phyloP scores from a whole-genome alignment of 192 early-diverging fungal genomes.

The Dissophora ornata region DNA sequence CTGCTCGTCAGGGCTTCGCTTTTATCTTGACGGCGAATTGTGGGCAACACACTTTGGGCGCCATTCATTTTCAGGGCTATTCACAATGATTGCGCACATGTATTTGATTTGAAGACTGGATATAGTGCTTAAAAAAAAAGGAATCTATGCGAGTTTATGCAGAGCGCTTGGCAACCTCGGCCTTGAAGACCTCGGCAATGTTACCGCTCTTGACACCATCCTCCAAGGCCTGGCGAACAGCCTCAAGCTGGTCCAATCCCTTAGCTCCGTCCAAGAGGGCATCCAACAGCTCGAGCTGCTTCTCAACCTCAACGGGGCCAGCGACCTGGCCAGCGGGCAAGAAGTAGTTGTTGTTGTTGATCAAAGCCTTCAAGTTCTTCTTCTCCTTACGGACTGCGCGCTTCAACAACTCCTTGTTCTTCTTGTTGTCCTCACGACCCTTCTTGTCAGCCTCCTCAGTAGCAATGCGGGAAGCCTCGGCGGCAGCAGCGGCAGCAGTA shows the following conservation, averaged over 20 bases:
- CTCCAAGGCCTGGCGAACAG: constrained; percentile 69
- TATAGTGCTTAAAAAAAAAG: no score
- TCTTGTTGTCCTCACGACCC: constrained; percentile 75
- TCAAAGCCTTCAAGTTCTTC: constrained; percentile 84
- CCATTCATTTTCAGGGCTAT: no score
- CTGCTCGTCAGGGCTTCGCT: no score
- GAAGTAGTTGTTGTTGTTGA: constrained; percentile 85
- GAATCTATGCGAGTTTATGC: constrained; percentile 12
- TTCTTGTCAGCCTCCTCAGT: constrained; percentile 74
- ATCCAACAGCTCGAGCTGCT: constrained; percentile 82
- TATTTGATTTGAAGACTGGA: no score
- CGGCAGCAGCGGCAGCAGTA: constrained; percentile 57
- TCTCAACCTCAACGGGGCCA: constrained; percentile 70
- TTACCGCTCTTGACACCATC: constrained; percentile 72
- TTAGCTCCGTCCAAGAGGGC: constrained; percentile 78
- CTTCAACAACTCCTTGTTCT: constrained; percentile 89
- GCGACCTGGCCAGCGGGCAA: constrained; percentile 66
- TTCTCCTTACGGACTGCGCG: constrained; percentile 92
- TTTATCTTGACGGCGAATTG: no score
- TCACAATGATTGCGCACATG: no score
- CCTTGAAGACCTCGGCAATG: constrained; percentile 68
- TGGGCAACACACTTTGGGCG: no score
- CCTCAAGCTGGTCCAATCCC: constrained; percentile 62
- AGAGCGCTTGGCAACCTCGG: constrained; percentile 56
- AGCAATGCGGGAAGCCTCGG: constrained; percentile 66